A percentile compares a stretch with the other conserved stretches of the same genome.
Evolutionary conservation across 2,329 filamentous ascomycete genomes (phyloP).

Genomic region (Fusarium chaquense): DNA sequence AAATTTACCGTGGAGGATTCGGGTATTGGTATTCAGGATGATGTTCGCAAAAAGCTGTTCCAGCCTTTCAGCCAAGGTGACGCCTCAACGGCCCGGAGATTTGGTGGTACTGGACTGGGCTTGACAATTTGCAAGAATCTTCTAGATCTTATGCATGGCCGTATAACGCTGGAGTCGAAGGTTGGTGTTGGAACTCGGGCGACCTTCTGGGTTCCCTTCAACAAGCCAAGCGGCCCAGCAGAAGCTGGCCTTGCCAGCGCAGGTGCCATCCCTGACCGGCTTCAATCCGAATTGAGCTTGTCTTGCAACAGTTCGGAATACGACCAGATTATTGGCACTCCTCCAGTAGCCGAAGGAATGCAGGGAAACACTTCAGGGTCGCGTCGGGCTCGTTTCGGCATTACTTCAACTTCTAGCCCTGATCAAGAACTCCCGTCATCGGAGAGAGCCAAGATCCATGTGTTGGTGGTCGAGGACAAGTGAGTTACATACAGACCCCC

Average conservation of each 20-base stretch:
- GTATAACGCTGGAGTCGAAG: slow-evolving; percentile 77
- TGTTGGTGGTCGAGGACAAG: slow-evolving; percentile 88
- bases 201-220: slow-evolving; percentile 82
- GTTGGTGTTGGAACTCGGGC: slow-evolving; percentile 78
- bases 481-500: slow-evolving; percentile 55
- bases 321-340: slow-evolving; percentile 61
- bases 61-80: slow-evolving; percentile 87
- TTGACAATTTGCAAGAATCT: slow-evolving; percentile 85
- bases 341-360: slow-evolving; percentile 47
- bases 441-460: slow-evolving; percentile 72
- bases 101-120: slow-evolving; percentile 82
- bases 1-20: slow-evolving; percentile 81
- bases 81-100: slow-evolving; percentile 81
- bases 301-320: slow-evolving; percentile 77
- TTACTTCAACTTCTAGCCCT: slow-evolving; percentile 52
- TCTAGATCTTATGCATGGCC: slow-evolving; percentile 81
- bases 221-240: slow-evolving; percentile 69
- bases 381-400: slow-evolving; percentile 51
- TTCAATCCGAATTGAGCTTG: slow-evolving; percentile 72
- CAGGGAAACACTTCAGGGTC: slow-evolving; percentile 40
- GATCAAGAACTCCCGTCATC: slow-evolving; percentile 64
- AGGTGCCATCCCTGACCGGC: slow-evolving; percentile 73
- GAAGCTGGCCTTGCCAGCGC: slow-evolving; percentile 69
- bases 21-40: slow-evolving; percentile 84
- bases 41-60: slow-evolving; percentile 78